phyloP scores from a whole-genome alignment of 805 yeast genomes.

The Wickerhamiella hasegawae region DNA sequence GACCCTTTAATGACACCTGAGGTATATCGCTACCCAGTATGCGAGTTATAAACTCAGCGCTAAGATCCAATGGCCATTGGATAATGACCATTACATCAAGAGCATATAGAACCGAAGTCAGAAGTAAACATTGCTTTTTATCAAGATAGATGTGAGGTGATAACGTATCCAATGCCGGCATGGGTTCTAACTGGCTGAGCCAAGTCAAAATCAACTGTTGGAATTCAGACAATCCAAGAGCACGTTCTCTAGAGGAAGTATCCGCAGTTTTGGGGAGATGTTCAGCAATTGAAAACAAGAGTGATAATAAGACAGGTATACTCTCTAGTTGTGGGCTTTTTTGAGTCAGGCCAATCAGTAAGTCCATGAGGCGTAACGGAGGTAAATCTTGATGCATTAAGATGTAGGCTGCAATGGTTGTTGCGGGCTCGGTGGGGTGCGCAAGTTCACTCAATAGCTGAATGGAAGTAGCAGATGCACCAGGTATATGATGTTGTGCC shows the following conservation, averaged over 20 bases:
- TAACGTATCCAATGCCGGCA: neutral
- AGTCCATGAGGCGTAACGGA: too few species aligned
- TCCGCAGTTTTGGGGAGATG: too few species aligned
- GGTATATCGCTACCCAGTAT: neutral
- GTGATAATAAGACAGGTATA: neutral
- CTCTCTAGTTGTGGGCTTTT: neutral
- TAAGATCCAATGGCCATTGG: neutral
- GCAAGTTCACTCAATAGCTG: too few species aligned
- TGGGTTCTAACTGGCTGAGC: neutral
- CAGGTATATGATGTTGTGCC: neutral
- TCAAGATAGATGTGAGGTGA: neutral
- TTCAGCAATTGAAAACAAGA: neutral
- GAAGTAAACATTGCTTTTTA: neutral
- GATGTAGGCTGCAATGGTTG: neutral
- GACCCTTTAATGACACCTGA: neutral
- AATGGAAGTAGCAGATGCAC: neutral
- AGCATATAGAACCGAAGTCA: neutral
- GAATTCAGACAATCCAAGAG: too few species aligned
- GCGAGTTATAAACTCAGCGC: neutral
- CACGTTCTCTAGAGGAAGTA: too few species aligned
- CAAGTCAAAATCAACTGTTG: neutral
- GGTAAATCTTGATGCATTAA: neutral
- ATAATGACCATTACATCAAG: constrained; percentile 1
- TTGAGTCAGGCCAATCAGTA: neutral
- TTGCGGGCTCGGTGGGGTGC: neutral